These are phyloP conservation scores for Centaurea solstitialis DNA, from an alignment of 129 eudicot genomes.

Conservation along the genomic window DNA sequence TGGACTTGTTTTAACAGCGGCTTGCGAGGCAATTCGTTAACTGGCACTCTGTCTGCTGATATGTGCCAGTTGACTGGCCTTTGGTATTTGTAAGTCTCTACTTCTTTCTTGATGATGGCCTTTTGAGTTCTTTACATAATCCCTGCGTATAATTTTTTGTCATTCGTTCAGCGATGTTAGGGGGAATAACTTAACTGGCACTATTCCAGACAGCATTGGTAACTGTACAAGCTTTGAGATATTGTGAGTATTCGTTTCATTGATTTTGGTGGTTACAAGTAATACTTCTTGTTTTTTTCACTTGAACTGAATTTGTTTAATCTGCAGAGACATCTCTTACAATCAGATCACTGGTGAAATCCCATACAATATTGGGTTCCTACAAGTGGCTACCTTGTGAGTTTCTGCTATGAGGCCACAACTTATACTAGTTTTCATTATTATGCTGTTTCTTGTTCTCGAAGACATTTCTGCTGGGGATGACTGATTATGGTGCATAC, in stretches of 20 bases:
- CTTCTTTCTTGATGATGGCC: neutral
- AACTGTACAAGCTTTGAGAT: slow-evolving; percentile 92
- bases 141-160: neutral
- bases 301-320: neutral
- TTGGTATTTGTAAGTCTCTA: slow-evolving; percentile 81
- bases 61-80: slow-evolving; percentile 93
- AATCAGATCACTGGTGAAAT: slow-evolving; percentile 82
- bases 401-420: neutral
- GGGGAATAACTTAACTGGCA: slow-evolving; percentile 71
- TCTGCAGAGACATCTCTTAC: slow-evolving; percentile 79
- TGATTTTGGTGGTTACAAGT: neutral
- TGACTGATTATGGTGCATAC: neutral
- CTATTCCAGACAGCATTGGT: slow-evolving; percentile 83
- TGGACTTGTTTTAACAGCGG: slow-evolving; percentile 44
- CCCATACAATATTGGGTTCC: slow-evolving; percentile 86
- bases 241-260: slow-evolving; percentile 43
- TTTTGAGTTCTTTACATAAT: neutral
- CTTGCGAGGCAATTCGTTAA: slow-evolving; percentile 63
- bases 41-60: slow-evolving; percentile 81
- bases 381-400: slow-evolving; percentile 90
- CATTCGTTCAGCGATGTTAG: slow-evolving; percentile 57
- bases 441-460: neutral
- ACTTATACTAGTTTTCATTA: neutral
- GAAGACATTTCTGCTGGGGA: neutral
- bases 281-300: neutral